Percentiles rank a stretch among this genome's conserved stretches.
Evolutionary conservation across 2,329 filamentous ascomycete genomes (phyloP).

Genomic region (Fusarium mangiferae): DNA sequence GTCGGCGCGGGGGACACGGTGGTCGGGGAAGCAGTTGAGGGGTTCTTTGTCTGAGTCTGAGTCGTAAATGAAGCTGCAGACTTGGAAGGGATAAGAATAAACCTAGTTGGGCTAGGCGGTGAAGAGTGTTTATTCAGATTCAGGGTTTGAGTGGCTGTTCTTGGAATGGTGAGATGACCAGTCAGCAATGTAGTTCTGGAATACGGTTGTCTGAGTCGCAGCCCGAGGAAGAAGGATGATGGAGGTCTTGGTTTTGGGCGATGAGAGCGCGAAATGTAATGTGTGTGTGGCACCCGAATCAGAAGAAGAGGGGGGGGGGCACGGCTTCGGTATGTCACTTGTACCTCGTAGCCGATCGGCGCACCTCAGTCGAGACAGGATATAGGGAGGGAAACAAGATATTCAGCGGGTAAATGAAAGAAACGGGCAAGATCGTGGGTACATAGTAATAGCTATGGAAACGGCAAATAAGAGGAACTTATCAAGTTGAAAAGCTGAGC

Average conservation of each 20-base stretch:
- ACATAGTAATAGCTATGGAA: neutral
- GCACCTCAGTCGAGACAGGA: neutral
- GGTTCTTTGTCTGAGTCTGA: conserved; percentile 26
- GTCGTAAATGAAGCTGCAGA: conserved; percentile 15
- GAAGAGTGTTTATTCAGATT: conserved; percentile 36
- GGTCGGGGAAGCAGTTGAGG: conserved; percentile 24
- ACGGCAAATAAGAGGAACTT: neutral
- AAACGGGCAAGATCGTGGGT: neutral
- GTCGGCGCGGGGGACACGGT: conserved; percentile 25
- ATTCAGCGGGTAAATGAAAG: conserved; percentile 1
- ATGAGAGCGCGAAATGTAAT: conserved; percentile 28
- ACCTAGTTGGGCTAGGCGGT: conserved; percentile 36
- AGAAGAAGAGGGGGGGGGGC: conserved; percentile 12
- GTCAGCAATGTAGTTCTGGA: conserved; percentile 40
- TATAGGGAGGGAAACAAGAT: neutral
- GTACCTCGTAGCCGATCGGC: conserved; percentile 15
- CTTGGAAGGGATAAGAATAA: conserved; percentile 2
- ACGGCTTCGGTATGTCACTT: conserved; percentile 17
- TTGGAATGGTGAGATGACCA: conserved; percentile 44
- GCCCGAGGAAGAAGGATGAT: conserved; percentile 33
- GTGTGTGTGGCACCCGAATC: conserved; percentile 25
- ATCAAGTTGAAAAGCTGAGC: neutral
- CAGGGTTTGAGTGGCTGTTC: conserved; percentile 42
- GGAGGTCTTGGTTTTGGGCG: conserved; percentile 19
- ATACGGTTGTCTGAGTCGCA: conserved; percentile 34